Conservation (phyloP, 805 yeast genomes). For the Nakazawaea wickerhamii region DNA sequence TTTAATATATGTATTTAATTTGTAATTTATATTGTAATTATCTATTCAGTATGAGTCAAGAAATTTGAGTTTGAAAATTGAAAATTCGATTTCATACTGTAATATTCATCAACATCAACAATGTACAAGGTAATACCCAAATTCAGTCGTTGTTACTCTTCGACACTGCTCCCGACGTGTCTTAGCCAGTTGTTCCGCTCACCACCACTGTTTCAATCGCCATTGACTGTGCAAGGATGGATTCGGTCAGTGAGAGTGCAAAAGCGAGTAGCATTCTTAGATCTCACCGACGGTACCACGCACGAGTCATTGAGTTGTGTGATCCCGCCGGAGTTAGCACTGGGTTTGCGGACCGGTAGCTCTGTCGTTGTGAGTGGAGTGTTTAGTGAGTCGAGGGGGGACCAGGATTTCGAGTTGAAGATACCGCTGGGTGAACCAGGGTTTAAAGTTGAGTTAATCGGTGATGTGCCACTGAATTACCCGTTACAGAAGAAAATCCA, state of each 20-base stretch:
- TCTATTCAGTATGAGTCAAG: not conserved
- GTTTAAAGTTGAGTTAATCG: constrained; percentile 42
- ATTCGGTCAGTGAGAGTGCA: constrained; percentile 65
- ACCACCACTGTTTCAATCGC: constrained; percentile 32
- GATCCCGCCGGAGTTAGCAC: constrained; percentile 33
- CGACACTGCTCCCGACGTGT: constrained; percentile 19
- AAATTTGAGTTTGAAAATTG: not conserved
- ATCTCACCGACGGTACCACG: constrained; percentile 73
- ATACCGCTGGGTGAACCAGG: constrained; percentile 19
- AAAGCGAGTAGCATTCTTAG: constrained; percentile 76
- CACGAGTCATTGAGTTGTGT: constrained; percentile 51
- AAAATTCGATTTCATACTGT: too few relatives aligned
- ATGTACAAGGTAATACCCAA: constrained; percentile 2
- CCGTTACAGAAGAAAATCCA: constrained; percentile 84
- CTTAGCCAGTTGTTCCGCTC: constrained; percentile 23
- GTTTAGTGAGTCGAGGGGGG: constrained; percentile 42
- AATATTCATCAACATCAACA: constrained; percentile 10
- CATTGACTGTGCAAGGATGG: constrained; percentile 61
- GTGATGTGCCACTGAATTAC: constrained; percentile 56
- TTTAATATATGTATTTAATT: constrained; percentile 1
- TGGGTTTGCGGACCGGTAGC: constrained; percentile 33
- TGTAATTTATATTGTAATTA: constrained; percentile 2
- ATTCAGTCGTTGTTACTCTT: not conserved
- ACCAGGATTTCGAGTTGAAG: constrained; percentile 46
- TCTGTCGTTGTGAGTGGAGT: constrained; percentile 24